Conservation (phyloP, 208 protist species). For the Acanthamoeba divionensis region DNA sequence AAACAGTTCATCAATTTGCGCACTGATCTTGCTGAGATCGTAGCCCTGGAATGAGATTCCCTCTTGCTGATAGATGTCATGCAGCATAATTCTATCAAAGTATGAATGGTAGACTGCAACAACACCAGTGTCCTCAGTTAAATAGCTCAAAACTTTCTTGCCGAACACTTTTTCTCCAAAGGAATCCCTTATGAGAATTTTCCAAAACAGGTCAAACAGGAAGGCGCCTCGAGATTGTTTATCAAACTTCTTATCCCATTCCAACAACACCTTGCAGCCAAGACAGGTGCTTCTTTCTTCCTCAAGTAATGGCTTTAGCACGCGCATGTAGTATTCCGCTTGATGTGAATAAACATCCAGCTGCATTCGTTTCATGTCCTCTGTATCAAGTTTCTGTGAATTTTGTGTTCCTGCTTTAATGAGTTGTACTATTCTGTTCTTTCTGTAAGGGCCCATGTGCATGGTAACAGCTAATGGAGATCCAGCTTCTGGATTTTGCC, state of each 20-base stretch:
- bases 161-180: not conserved
- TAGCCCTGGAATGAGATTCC: not conserved
- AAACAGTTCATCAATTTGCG: not conserved
- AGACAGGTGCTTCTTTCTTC: not conserved
- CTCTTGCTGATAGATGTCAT: not conserved
- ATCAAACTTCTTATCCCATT: not conserved
- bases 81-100: conserved; percentile 32
- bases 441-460: conserved; percentile 32
- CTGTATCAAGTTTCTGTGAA: not conserved
- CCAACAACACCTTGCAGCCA: not conserved
- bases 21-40: not conserved
- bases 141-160: not conserved
- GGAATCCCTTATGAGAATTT: not conserved
- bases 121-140: not conserved
- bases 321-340: conserved; percentile 9
- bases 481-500: not conserved
- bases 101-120: conserved; percentile 26
- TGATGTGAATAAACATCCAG: conserved; percentile 2
- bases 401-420: not conserved
- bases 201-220: not conserved
- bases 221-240: not conserved
- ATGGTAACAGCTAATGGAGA: not conserved
- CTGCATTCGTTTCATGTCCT: conserved; percentile 34
- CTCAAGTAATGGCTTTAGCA: not conserved
- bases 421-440: not conserved